phyloP scores from a whole-genome alignment of 208 protist species.

The Lotmaria passim region DNA sequence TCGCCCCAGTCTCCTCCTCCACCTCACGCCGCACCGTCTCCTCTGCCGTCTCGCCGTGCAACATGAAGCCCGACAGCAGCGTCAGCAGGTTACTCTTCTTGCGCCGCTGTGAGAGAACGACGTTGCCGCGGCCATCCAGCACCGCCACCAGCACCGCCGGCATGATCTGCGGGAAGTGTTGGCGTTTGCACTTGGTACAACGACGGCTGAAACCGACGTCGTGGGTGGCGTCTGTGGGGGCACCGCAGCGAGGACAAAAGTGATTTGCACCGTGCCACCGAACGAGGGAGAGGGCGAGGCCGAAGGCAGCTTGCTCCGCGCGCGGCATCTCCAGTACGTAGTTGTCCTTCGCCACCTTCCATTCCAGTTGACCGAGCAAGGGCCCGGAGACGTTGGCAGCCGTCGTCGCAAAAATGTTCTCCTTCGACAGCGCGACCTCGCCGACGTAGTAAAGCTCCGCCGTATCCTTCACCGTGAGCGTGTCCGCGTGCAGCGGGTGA shows the following conservation, averaged over 20 bases:
- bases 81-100: slow-evolving; percentile 33
- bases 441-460: slow-evolving; percentile 28
- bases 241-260: slow-evolving; percentile 51
- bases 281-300: slow-evolving; percentile 39
- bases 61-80: slow-evolving; percentile 56
- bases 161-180: slow-evolving; percentile 45
- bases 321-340: slow-evolving; percentile 19
- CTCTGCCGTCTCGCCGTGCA: slow-evolving; percentile 56
- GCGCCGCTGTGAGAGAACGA: slow-evolving; percentile 52
- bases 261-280: slow-evolving; percentile 30
- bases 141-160: slow-evolving; percentile 61
- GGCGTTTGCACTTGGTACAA: slow-evolving; percentile 35
- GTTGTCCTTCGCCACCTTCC: slow-evolving; percentile 25
- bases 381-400: slow-evolving; percentile 19
- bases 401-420: slow-evolving; percentile 26
- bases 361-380: slow-evolving; percentile 9
- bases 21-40: slow-evolving; percentile 64
- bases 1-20: slow-evolving; percentile 56
- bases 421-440: slow-evolving; percentile 3
- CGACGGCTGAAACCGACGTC: slow-evolving; percentile 33
- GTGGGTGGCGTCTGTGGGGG: slow-evolving; percentile 7
- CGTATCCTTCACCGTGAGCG: slow-evolving; percentile 17
- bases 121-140: slow-evolving; percentile 50
- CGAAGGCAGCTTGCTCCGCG: slow-evolving; percentile 32
- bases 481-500: slow-evolving; percentile 21